Conservation (phyloP, 345 rosid genomes). For the Fremontodendron californicum region DNA sequence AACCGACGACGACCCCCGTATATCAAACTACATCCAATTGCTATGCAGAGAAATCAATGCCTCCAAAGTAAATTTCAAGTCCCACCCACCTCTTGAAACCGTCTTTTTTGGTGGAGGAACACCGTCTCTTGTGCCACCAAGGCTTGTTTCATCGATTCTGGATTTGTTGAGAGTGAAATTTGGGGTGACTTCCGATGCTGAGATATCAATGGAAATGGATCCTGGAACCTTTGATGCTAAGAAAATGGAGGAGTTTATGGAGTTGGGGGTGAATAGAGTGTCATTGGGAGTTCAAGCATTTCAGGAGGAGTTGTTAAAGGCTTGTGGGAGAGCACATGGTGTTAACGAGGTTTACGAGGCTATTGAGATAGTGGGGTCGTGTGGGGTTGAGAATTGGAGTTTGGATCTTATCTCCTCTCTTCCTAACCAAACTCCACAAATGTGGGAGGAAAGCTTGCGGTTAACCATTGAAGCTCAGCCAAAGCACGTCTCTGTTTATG, state of each 20-base stretch:
- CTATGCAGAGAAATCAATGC: conserved; percentile 57
- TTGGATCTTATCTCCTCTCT: conserved; percentile 92
- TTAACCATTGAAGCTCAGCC: conserved; percentile 54
- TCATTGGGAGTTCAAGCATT: conserved; percentile 93
- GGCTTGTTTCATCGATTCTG: conserved; percentile 56
- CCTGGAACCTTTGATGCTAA: conserved; percentile 77
- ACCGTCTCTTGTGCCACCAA: conserved; percentile 88
- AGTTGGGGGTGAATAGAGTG: conserved; percentile 89
- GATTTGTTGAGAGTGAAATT: conserved; percentile 52
- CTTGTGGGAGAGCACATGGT: conserved; percentile 95
- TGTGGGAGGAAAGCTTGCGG: conserved; percentile 89
- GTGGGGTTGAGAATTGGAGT: conserved; percentile 85
- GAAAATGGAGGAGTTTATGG: conserved; percentile 53
- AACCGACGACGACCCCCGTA: conserved; percentile 51
- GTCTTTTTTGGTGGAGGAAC: conserved; percentile 96
- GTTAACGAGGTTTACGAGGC: conserved; percentile 71
- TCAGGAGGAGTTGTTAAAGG: conserved; percentile 76
- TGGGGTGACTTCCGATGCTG: conserved; percentile 58
- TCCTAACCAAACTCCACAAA: conserved; percentile 69
- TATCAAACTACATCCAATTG: conserved; percentile 48
- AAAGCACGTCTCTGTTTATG: conserved; percentile 81
- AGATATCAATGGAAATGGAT: conserved; percentile 96
- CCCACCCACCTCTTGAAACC: conserved; percentile 49
- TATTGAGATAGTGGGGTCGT: conserved; percentile 52
- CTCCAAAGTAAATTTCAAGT: conserved; percentile 31